phyloP scores from a whole-genome alignment of 164 flowering plant genomes.

The Annona squamosa region DNA sequence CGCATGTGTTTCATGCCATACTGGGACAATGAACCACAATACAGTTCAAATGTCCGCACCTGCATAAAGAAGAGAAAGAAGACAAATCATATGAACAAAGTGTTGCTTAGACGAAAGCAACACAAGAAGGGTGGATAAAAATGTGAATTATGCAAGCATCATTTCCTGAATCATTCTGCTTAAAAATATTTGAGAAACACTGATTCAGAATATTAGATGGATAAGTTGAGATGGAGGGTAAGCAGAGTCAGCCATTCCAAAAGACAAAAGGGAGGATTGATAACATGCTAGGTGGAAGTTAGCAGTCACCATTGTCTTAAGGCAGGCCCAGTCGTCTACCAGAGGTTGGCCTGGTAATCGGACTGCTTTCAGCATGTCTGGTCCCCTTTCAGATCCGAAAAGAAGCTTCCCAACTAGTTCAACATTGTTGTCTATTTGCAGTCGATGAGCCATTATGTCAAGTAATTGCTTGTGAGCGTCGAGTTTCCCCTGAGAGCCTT shows the following conservation, averaged over 20 bases:
- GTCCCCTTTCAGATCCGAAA: conserved; percentile 57
- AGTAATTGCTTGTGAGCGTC: conserved; percentile 55
- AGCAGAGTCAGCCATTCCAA: neutral
- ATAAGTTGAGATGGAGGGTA: neutral
- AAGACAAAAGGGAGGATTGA: neutral
- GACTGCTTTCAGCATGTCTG: conserved; percentile 45
- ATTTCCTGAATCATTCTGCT: neutral
- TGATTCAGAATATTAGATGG: neutral
- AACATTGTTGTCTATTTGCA: conserved; percentile 59
- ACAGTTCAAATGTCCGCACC: conserved; percentile 79
- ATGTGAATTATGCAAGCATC: neutral
- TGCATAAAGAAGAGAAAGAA: conserved; percentile 17
- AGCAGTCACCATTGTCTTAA: conserved; percentile 58
- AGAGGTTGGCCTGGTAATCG: conserved; percentile 66
- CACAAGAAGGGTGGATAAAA: neutral
- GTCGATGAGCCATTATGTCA: conserved; percentile 68
- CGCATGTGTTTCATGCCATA: conserved; percentile 96
- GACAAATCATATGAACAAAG: neutral
- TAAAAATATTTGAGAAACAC: neutral
- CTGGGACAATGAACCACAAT: conserved; percentile 77
- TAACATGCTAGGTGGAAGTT: neutral
- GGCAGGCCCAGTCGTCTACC: conserved; percentile 90
- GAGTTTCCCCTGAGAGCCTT: conserved; percentile 52
- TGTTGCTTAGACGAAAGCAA: neutral
- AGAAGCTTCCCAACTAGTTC: conserved; percentile 57